Conservation (phyloP, 495 filamentous ascomycete species). For the Neurospora sp. region DNA sequence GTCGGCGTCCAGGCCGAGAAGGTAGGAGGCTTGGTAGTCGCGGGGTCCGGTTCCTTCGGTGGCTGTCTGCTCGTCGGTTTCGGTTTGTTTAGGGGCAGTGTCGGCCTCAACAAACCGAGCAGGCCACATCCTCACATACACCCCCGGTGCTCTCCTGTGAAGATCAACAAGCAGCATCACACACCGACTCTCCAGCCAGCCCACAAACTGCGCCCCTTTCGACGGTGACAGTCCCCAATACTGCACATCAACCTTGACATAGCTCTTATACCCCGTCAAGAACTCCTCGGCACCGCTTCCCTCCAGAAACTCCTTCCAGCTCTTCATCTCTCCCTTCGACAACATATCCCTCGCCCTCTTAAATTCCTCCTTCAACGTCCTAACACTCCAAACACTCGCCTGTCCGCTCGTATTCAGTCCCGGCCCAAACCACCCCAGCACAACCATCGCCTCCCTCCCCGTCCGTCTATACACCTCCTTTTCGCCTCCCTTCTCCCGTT, state of each 20-base stretch:
- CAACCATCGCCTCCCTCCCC: slow-evolving; percentile 39
- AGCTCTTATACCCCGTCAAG: slow-evolving; percentile 33
- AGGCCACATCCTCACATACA: slow-evolving; percentile 49
- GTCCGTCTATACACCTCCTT: not conserved
- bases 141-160: slow-evolving; percentile 28
- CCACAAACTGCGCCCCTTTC: slow-evolving; percentile 36
- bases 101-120: slow-evolving; percentile 34
- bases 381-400: slow-evolving; percentile 36
- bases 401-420: slow-evolving; percentile 42
- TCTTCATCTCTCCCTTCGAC: not conserved
- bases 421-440: slow-evolving; percentile 45
- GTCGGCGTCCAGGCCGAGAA: slow-evolving; percentile 40
- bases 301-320: not conserved
- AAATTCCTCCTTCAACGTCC: slow-evolving; percentile 40
- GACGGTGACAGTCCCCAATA: slow-evolving; percentile 43
- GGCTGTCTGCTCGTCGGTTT: not conserved
- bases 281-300: slow-evolving; percentile 26
- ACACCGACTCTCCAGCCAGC: slow-evolving; percentile 46
- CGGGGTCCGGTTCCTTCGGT: slow-evolving; percentile 7
- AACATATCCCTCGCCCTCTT: slow-evolving; percentile 17
- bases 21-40: slow-evolving; percentile 44
- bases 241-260: slow-evolving; percentile 41
- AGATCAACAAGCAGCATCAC: slow-evolving; percentile 43
- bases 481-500: not conserved
- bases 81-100: not conserved